Evolutionary conservation across 371 early-diverging fungal species (phyloP).

Genomic region (Gilbertella persicaria): DNA sequence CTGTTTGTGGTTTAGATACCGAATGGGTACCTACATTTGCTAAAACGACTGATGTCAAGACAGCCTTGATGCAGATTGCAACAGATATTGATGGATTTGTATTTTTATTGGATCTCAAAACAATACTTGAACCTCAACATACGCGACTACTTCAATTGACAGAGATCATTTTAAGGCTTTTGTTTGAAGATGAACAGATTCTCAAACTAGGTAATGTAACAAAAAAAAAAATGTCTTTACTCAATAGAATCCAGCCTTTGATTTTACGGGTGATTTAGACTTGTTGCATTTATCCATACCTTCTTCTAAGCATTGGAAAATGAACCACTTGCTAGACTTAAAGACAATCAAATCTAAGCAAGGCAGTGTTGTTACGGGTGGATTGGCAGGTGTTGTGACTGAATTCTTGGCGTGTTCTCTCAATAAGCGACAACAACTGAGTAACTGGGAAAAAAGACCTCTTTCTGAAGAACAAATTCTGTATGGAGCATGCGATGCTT

Average conservation of each 20-base stretch:
- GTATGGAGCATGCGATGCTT: constrained; percentile 46
- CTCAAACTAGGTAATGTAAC: constrained; percentile 33
- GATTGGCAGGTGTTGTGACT: constrained; percentile 37
- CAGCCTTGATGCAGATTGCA: constrained; percentile 51
- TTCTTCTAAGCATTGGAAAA: constrained; percentile 26
- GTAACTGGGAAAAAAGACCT: constrained; percentile 54
- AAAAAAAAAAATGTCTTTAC: background rate
- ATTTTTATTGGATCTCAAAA: constrained; percentile 44
- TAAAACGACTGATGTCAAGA: constrained; percentile 14
- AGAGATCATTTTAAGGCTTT: constrained; percentile 23
- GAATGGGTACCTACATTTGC: constrained; percentile 54
- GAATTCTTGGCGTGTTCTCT: constrained; percentile 29
- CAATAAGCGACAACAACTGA: constrained; percentile 51
- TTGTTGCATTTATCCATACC: constrained; percentile 35
- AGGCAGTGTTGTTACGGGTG: constrained; percentile 24
- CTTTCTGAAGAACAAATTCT: constrained; percentile 36
- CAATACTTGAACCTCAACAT: constrained; percentile 25
- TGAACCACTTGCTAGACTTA: constrained; percentile 32
- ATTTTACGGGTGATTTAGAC: constrained; percentile 45
- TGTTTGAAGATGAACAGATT: constrained; percentile 32
- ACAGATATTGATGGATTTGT: constrained; percentile 29
- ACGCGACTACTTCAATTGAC: constrained; percentile 16
- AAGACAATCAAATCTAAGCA: constrained; percentile 15
- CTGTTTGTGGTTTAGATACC: constrained; percentile 43
- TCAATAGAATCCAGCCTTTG: no score